A percentile compares a stretch with the other conserved stretches of the same genome.
phyloP scores from a whole-genome alignment of 306 rosid species.

The Hippophae gyantsensis region DNA sequence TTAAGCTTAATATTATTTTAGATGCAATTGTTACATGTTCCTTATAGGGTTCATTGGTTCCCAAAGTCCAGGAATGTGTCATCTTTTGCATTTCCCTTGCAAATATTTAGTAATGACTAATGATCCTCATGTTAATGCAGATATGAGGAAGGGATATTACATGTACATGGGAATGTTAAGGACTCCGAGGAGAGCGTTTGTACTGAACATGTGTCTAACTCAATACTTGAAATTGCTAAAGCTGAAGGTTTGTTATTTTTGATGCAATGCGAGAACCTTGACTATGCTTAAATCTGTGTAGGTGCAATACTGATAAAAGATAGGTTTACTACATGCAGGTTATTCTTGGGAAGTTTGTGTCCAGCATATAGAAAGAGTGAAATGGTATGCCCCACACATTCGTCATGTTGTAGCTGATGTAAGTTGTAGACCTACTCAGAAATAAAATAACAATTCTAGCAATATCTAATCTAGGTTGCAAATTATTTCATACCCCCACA shows the following conservation, averaged over 20 bases:
- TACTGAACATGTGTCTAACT: slow-evolving; percentile 42
- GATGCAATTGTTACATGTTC: background rate
- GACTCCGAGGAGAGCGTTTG: slow-evolving; percentile 63
- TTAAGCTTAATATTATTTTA: background rate
- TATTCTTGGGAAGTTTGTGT: slow-evolving; percentile 62
- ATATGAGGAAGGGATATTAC: slow-evolving; percentile 72
- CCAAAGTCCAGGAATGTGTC: background rate
- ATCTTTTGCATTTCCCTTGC: background rate
- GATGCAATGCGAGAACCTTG: background rate
- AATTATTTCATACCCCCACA: background rate
- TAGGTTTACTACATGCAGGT: slow-evolving; percentile 34
- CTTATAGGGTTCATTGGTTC: background rate
- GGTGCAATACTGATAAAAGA: background rate
- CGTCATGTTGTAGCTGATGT: slow-evolving; percentile 84
- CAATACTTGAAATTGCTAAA: slow-evolving; percentile 54
- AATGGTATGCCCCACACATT: slow-evolving; percentile 90
- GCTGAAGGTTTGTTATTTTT: slow-evolving; percentile 54
- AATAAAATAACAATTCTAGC: slow-evolving; percentile 19
- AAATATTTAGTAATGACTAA: background rate
- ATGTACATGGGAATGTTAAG: slow-evolving; percentile 73
- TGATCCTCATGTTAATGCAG: slow-evolving; percentile 34
- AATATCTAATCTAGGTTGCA: background rate
- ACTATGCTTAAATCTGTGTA: background rate
- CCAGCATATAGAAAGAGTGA: slow-evolving; percentile 79
- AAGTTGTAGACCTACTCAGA: slow-evolving; percentile 43